Evolutionary conservation across 2,329 filamentous ascomycete species (phyloP).

Genomic region (Myriosclerotinia scirpicola): DNA sequence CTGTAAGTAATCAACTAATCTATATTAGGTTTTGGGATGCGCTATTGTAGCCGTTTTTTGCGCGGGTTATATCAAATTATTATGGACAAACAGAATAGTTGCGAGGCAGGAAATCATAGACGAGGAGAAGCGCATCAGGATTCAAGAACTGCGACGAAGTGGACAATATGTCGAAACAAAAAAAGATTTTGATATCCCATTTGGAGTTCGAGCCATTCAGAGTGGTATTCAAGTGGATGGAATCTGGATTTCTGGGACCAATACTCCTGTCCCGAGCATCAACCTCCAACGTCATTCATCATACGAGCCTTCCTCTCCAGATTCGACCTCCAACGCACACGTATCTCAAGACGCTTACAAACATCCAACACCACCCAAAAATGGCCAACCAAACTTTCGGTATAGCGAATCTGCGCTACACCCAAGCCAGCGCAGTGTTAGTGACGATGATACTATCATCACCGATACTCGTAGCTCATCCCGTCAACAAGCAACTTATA

Average conservation of each 20-base stretch:
- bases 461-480: slow-evolving; percentile 17
- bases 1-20: slow-evolving; percentile 19
- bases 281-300: slow-evolving; percentile 27
- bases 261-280: slow-evolving; percentile 34
- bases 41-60: slow-evolving; percentile 70
- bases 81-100: slow-evolving; percentile 56
- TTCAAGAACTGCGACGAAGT: slow-evolving; percentile 55
- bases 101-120: slow-evolving; percentile 63
- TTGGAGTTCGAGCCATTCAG: slow-evolving; percentile 82
- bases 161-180: slow-evolving; percentile 42
- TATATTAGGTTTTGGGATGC: slow-evolving; percentile 64
- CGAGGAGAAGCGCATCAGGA: slow-evolving; percentile 59
- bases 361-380: slow-evolving; percentile 6
- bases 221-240: slow-evolving; percentile 81
- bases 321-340: slow-evolving; percentile 18
- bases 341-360: slow-evolving; percentile 9
- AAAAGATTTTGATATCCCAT: slow-evolving; percentile 66
- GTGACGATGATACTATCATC: slow-evolving; percentile 18
- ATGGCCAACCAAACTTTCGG: slow-evolving; percentile 4
- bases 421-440: slow-evolving; percentile 18
- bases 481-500: slow-evolving; percentile 35
- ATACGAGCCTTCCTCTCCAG: slow-evolving; percentile 9
- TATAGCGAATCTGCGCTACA: slow-evolving; percentile 16
- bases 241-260: slow-evolving; percentile 62
- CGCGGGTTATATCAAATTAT: slow-evolving; percentile 66